A percentile compares a stretch with the other conserved stretches of the same genome.
These are phyloP conservation scores for Fusarium mangiferae DNA, from an alignment of 2,329 filamentous ascomycete genomes.

Conservation along the genomic window DNA sequence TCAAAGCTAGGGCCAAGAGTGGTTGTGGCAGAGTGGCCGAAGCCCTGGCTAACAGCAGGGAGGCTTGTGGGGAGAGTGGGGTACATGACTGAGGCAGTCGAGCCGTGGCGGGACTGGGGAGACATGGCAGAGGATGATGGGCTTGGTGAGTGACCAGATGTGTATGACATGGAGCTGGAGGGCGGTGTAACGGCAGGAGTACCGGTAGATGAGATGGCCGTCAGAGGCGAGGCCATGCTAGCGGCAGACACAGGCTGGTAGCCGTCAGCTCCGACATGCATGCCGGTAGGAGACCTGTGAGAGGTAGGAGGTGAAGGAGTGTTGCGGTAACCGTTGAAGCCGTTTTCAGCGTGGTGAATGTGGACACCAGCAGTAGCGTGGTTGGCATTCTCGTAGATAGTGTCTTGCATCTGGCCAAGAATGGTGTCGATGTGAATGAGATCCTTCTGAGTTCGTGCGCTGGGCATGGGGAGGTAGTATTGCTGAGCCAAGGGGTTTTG, in stretches of 20 bases:
- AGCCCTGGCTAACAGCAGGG: constrained; percentile 75
- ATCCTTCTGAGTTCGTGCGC: constrained; percentile 92
- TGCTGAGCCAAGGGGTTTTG: constrained; percentile 73
- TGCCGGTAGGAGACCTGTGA: constrained; percentile 50
- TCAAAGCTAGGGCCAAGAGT: constrained; percentile 77
- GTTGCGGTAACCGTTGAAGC: constrained; percentile 66
- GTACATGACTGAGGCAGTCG: constrained; percentile 73
- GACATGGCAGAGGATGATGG: constrained; percentile 78
- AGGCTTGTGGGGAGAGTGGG: constrained; percentile 68
- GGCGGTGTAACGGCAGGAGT: constrained; percentile 82
- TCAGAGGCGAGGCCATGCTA: constrained; percentile 71
- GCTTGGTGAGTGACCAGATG: constrained; percentile 78
- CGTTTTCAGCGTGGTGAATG: constrained; percentile 76
- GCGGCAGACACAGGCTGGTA: constrained; percentile 60
- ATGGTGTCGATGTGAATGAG: constrained; percentile 94
- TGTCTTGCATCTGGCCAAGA: constrained; percentile 94
- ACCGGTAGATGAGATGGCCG: constrained; percentile 69
- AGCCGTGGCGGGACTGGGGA: constrained; percentile 71
- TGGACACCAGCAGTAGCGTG: constrained; percentile 84
- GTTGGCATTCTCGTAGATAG: constrained; percentile 92
- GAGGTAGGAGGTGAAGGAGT: constrained; percentile 63
- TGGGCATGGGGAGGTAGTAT: constrained; percentile 86
- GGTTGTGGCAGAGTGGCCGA: constrained; percentile 75
- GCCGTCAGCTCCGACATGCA: constrained; percentile 50
- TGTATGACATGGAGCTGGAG: constrained; percentile 80